phyloP scores from a whole-genome alignment of 805 yeast species.

The Hanseniaspora taiwanica region DNA sequence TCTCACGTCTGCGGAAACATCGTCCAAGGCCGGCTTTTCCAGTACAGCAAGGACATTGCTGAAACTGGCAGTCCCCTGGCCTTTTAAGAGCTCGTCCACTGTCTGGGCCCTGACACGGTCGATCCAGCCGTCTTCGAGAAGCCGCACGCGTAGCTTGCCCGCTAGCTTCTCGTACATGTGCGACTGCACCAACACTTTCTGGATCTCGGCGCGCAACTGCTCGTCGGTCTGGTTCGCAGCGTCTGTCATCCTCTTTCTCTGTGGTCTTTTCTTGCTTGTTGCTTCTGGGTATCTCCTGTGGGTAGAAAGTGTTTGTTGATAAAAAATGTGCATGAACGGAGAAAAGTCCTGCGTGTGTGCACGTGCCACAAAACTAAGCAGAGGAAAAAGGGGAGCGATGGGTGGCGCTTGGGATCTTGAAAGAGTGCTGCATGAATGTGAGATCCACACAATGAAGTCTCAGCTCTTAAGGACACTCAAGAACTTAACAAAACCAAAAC shows the following conservation, averaged over 20 bases:
- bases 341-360: too few species aligned
- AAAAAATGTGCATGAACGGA: too few species aligned
- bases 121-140: constrained; percentile 76
- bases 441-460: too few species aligned
- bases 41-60: constrained; percentile 37
- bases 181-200: neutral
- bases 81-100: constrained; percentile 24
- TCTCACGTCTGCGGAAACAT: constrained; percentile 58
- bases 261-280: neutral
- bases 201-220: neutral
- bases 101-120: constrained; percentile 58
- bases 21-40: constrained; percentile 51
- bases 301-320: neutral
- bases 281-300: neutral
- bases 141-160: constrained; percentile 39
- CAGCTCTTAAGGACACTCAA: too few species aligned
- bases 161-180: neutral
- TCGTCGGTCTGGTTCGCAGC: neutral
- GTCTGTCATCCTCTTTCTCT: neutral
- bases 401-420: too few species aligned
- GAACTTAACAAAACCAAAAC: neutral
- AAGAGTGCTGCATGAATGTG: too few species aligned
- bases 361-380: too few species aligned
- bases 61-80: constrained; percentile 30
- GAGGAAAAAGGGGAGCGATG: too few species aligned